Conservation (phyloP, 805 yeast genomes). For the Kregervanrija pseudodelftensis region DNA sequence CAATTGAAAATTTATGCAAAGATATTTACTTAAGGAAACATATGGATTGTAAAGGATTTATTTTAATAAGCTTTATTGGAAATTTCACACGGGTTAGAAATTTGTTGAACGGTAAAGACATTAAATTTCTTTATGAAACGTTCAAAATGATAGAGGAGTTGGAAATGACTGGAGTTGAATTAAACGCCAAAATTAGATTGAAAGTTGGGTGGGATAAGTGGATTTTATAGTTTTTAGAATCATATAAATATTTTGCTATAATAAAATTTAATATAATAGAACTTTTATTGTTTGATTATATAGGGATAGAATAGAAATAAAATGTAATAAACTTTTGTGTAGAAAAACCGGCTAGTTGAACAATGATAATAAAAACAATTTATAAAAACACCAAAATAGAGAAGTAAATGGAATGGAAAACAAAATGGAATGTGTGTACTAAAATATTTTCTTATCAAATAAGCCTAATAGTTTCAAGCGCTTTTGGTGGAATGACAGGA, state of each 20-base stretch:
- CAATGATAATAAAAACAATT: no score
- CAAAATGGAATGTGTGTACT: background rate
- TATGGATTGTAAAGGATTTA: slow-evolving; percentile 69
- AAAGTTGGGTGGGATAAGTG: slow-evolving; percentile 55
- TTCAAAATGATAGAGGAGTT: slow-evolving; percentile 23
- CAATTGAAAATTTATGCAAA: slow-evolving; percentile 75
- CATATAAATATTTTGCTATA: no score
- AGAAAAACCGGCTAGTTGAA: no score
- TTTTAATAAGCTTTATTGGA: slow-evolving; percentile 50
- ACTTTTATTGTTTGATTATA: no score
- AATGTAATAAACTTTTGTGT: no score
- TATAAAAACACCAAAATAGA: background rate
- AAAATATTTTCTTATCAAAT: slow-evolving; percentile 18
- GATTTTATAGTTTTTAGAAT: slow-evolving; percentile 37
- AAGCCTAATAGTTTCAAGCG: slow-evolving; percentile 17
- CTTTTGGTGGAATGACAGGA: slow-evolving; percentile 16
- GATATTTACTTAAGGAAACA: slow-evolving; percentile 74
- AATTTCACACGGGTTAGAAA: slow-evolving; percentile 66
- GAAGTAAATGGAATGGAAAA: background rate
- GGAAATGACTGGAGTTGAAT: slow-evolving; percentile 24
- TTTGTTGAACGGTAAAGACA: slow-evolving; percentile 39
- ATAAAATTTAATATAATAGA: no score
- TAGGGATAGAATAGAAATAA: no score
- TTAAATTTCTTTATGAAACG: slow-evolving; percentile 29
- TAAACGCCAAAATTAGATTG: slow-evolving; percentile 46